Evolutionary conservation across 805 yeast species (phyloP).

Genomic region (Komagataella ulmi): DNA sequence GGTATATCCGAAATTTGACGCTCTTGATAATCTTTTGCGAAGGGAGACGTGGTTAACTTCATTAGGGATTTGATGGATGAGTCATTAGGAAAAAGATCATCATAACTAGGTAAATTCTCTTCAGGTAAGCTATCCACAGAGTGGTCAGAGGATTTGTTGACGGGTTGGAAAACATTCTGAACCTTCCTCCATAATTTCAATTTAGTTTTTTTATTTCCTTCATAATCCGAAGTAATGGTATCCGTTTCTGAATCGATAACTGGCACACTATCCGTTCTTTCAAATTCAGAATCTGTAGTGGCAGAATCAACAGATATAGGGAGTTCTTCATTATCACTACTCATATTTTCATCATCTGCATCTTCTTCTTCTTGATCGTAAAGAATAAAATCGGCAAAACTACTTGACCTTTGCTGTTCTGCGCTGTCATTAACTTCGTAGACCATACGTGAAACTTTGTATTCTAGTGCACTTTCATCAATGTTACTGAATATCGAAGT

Average conservation of each 20-base stretch:
- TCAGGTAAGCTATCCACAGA: conserved; percentile 13
- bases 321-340: conserved; percentile 6
- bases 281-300: not conserved
- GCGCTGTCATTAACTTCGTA: not conserved
- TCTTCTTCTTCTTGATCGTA: conserved; percentile 1
- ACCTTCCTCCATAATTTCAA: conserved; percentile 15
- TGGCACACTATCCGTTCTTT: not conserved
- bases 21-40: conserved; percentile 1
- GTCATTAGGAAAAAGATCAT: conserved; percentile 58
- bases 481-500: conserved; percentile 7
- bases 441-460: conserved; percentile 9
- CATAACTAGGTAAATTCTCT: conserved; percentile 56
- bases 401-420: not conserved
- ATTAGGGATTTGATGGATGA: conserved; percentile 13
- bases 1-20: not conserved
- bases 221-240: not conserved
- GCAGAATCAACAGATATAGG: not conserved
- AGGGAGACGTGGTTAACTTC: conserved; percentile 8
- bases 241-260: not conserved
- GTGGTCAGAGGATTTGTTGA: not conserved
- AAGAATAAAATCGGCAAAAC: not conserved
- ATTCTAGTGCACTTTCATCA: conserved; percentile 11
- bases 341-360: conserved; percentile 7
- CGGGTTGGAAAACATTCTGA: conserved; percentile 13
- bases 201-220: conserved; percentile 1